Base-by-base conservation (phyloP, 1,284 basidiomycete species). In the Porodaedalea pini region DNA sequence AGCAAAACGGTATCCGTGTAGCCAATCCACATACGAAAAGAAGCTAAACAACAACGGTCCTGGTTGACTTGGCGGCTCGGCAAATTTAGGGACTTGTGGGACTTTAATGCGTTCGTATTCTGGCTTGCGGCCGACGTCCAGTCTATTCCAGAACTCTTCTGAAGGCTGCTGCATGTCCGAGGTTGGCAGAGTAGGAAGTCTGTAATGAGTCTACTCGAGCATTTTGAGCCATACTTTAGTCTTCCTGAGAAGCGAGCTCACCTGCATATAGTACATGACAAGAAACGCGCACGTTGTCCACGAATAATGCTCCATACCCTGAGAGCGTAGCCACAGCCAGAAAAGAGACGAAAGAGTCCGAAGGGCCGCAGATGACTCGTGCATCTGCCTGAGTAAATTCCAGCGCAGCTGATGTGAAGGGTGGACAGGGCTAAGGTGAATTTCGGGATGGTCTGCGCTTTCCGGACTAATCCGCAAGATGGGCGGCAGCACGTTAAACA, bases 281-380 rank as follows among this genome's bases (percentile, higher is more conserved):
- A 60, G 17, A 25, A 56, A 56, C 13, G 50, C 45, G 36, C 52
- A 60, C 11, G 43, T 40, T 4, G 44, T 45, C 10, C 36, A 49
- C 7, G 58, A 52, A 23, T 50, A 51, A 21, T 56, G 52, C 21
- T 47, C n/a, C 2, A 60, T 39, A 8, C 39, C 54, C 54, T 55
- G 56, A 8, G 58, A 60, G 4, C 44, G 40, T 21, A 48, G 17
- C 54, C 54, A 60, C 6, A 52, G 15, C 58, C 58, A 60, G 23
- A 60, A 52, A 6, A 53, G 21, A 8, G 48, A 29, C 2, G 54
- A 44, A 29, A 53, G 31, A 3, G 52, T 40, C 15, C 39, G 36
- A 21, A 60, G 39, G 15, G 37, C 31, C 10, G 29, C 17, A 40
- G 10, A 51, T 19, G 25, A 45, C 17, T 53, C 29, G 19, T n/a